These are phyloP conservation scores for Spathaspora arborariae DNA, from an alignment of 805 yeast species.

Conservation along the genomic window DNA sequence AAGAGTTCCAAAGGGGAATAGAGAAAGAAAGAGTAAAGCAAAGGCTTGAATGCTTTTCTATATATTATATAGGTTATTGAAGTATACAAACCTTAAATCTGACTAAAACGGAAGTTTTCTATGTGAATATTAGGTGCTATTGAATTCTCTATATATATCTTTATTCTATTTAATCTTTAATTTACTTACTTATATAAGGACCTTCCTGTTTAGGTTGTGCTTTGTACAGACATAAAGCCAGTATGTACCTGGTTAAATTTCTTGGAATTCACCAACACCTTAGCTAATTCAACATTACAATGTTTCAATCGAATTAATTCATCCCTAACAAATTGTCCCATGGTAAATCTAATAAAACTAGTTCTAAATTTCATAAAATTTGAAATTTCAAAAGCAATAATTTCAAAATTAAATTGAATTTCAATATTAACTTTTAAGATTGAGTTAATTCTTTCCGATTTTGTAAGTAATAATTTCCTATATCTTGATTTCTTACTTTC, in stretches of 20 bases:
- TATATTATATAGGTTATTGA: no score
- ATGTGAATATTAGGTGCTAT: no score
- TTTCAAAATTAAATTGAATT: constrained; percentile 55
- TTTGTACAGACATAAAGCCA: no score
- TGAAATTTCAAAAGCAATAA: constrained; percentile 59
- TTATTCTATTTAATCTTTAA: no score
- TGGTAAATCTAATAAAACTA: constrained; percentile 32
- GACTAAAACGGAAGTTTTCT: no score
- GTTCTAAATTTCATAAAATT: constrained; percentile 52
- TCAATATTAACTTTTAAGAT: constrained; percentile 43
- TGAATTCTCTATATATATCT: no score
- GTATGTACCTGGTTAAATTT: background rate
- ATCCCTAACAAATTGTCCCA: constrained; percentile 25
- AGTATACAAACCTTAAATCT: no score
- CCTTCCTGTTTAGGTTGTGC: no score
- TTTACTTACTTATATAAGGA: no score
- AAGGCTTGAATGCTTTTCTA: no score
- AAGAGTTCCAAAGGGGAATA: no score
- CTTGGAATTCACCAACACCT: background rate
- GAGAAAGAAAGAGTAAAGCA: no score
- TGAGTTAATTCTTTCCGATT: constrained; percentile 38
- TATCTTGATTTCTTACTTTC: constrained; percentile 52
- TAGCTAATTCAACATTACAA: constrained; percentile 5
- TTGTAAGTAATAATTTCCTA: constrained; percentile 38
- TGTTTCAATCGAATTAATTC: constrained; percentile 8